phyloP scores from a whole-genome alignment of 768 basidiomycete species.

The Mycena crocata region DNA sequence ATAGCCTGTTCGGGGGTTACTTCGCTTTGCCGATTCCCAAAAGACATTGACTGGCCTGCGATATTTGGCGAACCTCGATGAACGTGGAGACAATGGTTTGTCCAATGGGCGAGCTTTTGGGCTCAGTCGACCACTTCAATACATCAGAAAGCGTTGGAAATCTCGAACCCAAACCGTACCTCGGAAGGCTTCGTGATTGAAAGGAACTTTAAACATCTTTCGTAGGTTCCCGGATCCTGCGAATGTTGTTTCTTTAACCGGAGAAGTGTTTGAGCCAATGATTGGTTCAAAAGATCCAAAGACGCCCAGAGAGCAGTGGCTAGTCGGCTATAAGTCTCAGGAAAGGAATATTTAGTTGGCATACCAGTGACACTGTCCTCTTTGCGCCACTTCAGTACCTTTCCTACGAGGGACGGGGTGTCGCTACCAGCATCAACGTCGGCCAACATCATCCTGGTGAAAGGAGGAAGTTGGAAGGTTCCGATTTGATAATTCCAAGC shows the following conservation, averaged over 20 bases:
- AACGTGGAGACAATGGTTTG: conserved; percentile 64
- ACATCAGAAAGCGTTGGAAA: background rate
- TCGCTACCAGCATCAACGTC: conserved; percentile 97
- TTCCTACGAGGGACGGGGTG: conserved; percentile 92
- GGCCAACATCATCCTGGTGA: conserved; percentile 87
- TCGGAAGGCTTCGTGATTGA: conserved; percentile 70
- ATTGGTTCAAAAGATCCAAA: conserved; percentile 71
- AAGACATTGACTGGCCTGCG: conserved; percentile 59
- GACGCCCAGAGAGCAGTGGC: conserved; percentile 75
- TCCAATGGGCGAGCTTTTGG: conserved; percentile 58
- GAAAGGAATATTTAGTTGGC: conserved; percentile 1
- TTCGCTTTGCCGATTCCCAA: background rate
- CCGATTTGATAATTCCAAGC: conserved; percentile 80
- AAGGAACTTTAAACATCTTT: conserved; percentile 69
- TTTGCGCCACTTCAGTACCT: conserved; percentile 91
- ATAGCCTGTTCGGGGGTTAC: conserved; percentile 63
- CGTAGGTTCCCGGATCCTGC: conserved; percentile 62
- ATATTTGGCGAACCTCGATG: conserved; percentile 64
- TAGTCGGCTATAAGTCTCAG: conserved; percentile 38
- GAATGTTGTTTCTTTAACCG: conserved; percentile 63
- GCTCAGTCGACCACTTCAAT: conserved; percentile 70
- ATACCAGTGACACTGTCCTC: conserved; percentile 69
- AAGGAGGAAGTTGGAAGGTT: conserved; percentile 85
- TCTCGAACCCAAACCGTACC: conserved; percentile 45
- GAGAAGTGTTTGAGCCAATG: conserved; percentile 64